A percentile compares a stretch with the other conserved stretches of the same genome.
Evolutionary conservation across 2,329 filamentous ascomycete species (phyloP).

Genomic region (Paraconiothyrium brasiliense): DNA sequence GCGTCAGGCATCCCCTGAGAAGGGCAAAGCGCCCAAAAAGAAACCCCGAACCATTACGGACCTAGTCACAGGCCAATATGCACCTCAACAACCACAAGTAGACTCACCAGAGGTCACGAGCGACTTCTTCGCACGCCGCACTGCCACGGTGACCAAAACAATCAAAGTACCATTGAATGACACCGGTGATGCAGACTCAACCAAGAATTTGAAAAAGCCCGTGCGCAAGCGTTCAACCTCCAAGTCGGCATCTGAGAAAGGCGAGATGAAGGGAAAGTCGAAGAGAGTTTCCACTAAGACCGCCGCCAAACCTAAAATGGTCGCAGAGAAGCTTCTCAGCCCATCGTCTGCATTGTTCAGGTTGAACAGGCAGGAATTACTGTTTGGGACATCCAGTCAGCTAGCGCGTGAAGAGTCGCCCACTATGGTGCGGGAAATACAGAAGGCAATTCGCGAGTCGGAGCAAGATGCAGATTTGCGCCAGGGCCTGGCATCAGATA

Average conservation of each 20-base stretch:
- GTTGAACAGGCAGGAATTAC: conserved; percentile 45
- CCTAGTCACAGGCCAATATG: conserved; percentile 48
- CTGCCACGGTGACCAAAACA: conserved; percentile 22
- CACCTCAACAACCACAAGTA: conserved; percentile 17
- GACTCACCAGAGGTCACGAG: conserved; percentile 23
- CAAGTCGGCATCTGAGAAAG: conserved; percentile 28
- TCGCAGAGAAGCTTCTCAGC: conserved; percentile 49
- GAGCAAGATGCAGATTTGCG: conserved; percentile 33
- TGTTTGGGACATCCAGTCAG: conserved; percentile 54
- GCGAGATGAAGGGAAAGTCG: conserved; percentile 26
- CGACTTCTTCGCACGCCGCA: conserved; percentile 37
- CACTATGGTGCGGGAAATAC: conserved; percentile 45
- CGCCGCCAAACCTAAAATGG: conserved; percentile 35
- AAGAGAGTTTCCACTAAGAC: conserved; percentile 38
- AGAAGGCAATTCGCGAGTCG: conserved; percentile 46
- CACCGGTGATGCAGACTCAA: conserved; percentile 12
- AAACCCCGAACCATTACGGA: conserved; percentile 52
- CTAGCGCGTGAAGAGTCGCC: conserved; percentile 51
- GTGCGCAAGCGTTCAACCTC: conserved; percentile 33
- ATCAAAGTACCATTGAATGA: conserved; percentile 42
- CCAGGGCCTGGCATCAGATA: neutral
- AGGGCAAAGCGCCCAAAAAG: conserved; percentile 49
- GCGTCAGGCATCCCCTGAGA: conserved; percentile 39
- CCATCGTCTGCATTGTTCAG: conserved; percentile 41
- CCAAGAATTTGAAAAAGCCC: conserved; percentile 28